A percentile compares a stretch with the other conserved stretches of the same genome.
Conservation (phyloP, 208 protist species). For the Trypanosomatidae sp. region DNA sequence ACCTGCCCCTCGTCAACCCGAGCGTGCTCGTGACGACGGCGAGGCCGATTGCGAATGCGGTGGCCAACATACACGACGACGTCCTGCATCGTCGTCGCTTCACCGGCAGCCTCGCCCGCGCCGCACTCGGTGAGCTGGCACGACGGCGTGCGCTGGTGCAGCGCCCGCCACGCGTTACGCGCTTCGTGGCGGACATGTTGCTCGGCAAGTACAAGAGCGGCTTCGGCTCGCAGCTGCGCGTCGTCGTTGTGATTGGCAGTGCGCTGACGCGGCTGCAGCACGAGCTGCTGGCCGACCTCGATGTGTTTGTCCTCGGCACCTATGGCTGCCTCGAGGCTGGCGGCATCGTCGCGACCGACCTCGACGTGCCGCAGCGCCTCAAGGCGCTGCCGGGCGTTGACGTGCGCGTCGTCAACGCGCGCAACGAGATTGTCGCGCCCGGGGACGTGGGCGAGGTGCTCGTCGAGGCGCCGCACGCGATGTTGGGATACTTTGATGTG, state of each 20-base stretch:
- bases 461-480: conserved; percentile 74
- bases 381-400: conserved; percentile 81
- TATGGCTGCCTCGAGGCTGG: conserved; percentile 85
- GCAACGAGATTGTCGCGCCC: conserved; percentile 81
- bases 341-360: conserved; percentile 75
- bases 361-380: conserved; percentile 82
- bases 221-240: conserved; percentile 75
- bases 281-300: conserved; percentile 80
- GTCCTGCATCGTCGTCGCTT: conserved; percentile 70
- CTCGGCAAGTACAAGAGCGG: conserved; percentile 84
- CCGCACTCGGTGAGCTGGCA: conserved; percentile 77
- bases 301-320: conserved; percentile 82
- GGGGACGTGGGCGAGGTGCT: conserved; percentile 81
- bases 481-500: conserved; percentile 88
- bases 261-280: conserved; percentile 74
- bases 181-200: conserved; percentile 51
- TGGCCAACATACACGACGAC: conserved; percentile 82
- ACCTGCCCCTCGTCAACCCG: conserved; percentile 72
- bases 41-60: conserved; percentile 76
- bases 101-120: conserved; percentile 70
- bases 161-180: conserved; percentile 57
- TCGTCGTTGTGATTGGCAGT: conserved; percentile 75
- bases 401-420: conserved; percentile 84
- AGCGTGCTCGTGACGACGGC: conserved; percentile 78
- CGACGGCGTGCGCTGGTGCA: conserved; percentile 81